Evolutionary conservation across 1,139 yeast genomes (phyloP), one percentile per base, ranked within the genome.

Genomic region (Geotrichum carabidarum): DNA sequence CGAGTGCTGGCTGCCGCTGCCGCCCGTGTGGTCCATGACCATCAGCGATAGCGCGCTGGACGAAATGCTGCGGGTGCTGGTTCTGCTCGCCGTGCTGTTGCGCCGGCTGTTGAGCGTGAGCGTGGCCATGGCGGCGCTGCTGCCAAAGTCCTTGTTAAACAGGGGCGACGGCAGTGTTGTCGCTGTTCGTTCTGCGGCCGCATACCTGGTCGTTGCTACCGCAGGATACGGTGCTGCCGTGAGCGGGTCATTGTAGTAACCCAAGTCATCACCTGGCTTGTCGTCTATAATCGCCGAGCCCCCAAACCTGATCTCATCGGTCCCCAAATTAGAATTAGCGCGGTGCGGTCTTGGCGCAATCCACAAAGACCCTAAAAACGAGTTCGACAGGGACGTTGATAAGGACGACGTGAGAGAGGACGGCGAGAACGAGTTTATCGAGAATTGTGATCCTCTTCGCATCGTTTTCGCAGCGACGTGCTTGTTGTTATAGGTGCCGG

Each of bases 21-120:
- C 40, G 15, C 40, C 40, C n/a, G 44, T 41, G 8, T 43, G 46
- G 32, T 46, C 49, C 49, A 37, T 35, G 3, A 22, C 27, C 11
- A 36, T 11, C 5, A 32, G 34, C 8, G 49, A 35, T 15, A 22
- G 6, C 12, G 49, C 11, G 7, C 32, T 15, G 9, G 49, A 46
- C 11, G 49, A 46, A 8, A 15, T 12, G 42, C 41, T 46, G 18
- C 30, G 27, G 11, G 32, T 8, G 34, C 46, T 43, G 44, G 9
- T 7, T 7, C 44, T 17, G 46, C 46, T 43, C 2, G 14, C 35
- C 11, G 17, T 27, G 36, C 46, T 43, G 11, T 43, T 14, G 8
- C 46, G 35, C 2, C 46, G 46, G 32, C 44, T n/a, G 32, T 27
- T 27, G 27, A 8, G 6, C 1, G 40, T 31, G 5, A 18, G n/a